These are phyloP conservation scores for Obba rivulosa DNA, from an alignment of 768 basidiomycete genomes.

Conservation along the genomic window DNA sequence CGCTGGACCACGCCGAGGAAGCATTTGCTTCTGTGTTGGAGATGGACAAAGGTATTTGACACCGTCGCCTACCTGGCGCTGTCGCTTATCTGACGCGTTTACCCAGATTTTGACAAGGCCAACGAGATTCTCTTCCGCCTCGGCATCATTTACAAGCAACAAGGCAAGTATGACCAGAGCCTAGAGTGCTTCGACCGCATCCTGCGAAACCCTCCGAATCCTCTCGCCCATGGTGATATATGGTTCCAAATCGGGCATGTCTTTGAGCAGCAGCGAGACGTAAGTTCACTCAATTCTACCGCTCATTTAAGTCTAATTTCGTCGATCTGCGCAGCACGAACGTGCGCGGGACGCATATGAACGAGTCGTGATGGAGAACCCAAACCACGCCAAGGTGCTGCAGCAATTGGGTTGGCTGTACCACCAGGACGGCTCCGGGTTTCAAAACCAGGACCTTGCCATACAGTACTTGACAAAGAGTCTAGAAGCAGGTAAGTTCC, in stretches of 20 bases:
- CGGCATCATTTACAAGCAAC: constrained; percentile 99
- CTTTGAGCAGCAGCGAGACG: constrained; percentile 95
- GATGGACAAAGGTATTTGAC: constrained; percentile 86
- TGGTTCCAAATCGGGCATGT: constrained; percentile 99
- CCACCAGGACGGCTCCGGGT: constrained; percentile 90
- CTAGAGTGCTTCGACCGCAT: constrained; percentile 95
- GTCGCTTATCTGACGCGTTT: constrained; percentile 3
- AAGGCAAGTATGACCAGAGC: constrained; percentile 86
- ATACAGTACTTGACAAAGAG: constrained; percentile 92
- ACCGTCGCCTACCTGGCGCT: constrained; percentile 13
- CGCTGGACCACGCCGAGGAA: constrained; percentile 97
- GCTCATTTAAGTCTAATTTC: constrained; percentile 1
- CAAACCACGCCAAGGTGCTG: constrained; percentile 92
- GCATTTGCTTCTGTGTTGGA: constrained; percentile 93
- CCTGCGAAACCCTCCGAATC: constrained; percentile 90
- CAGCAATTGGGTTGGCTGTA: constrained; percentile 98
- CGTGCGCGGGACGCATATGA: constrained; percentile 95
- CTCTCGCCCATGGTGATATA: constrained; percentile 94
- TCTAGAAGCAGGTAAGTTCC: constrained; percentile 80
- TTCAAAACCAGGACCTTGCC: constrained; percentile 94
- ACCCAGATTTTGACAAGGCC: constrained; percentile 90
- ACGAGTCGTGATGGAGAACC: constrained; percentile 89
- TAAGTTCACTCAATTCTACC: constrained; percentile 32
- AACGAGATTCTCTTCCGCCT: constrained; percentile 98
- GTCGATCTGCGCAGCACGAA: constrained; percentile 52